A percentile compares a stretch with the other conserved stretches of the same genome.
Evolutionary conservation across 805 yeast genomes (phyloP).

Genomic region (Maudiozyma turicensis): DNA sequence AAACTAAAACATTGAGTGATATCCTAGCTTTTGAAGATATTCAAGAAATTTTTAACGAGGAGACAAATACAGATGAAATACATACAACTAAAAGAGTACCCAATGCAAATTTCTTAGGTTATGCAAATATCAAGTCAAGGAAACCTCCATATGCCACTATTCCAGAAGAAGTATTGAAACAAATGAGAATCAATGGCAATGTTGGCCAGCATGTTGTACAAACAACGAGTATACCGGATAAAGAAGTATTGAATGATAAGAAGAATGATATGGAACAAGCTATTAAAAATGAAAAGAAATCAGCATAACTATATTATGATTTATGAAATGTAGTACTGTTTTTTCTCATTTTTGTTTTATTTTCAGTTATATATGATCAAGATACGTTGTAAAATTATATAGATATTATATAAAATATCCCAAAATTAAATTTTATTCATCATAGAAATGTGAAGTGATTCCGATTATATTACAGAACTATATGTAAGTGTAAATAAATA

Average conservation of each 20-base stretch:
- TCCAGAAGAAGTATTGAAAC: background rate
- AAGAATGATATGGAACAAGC: background rate
- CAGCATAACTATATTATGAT: background rate
- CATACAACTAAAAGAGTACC: conserved; percentile 37
- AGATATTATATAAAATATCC: background rate
- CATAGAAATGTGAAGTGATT: background rate
- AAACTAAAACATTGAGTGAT: conserved; percentile 25
- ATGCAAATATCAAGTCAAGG: conserved; percentile 35
- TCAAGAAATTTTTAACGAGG: conserved; percentile 30
- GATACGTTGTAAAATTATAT: too few species aligned
- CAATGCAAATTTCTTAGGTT: conserved; percentile 39
- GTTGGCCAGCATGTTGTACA: background rate
- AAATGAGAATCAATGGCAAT: background rate
- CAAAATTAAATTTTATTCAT: too few species aligned
- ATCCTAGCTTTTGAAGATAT: conserved; percentile 24
- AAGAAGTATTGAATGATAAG: background rate
- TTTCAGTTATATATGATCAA: too few species aligned
- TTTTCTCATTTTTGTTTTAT: too few species aligned
- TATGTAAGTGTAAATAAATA: background rate
- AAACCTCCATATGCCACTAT: conserved; percentile 34
- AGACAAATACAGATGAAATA: conserved; percentile 34
- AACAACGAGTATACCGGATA: background rate
- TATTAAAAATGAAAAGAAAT: background rate
- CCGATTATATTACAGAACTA: too few species aligned
- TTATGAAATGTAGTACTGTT: background rate